These are phyloP conservation scores for Penicillium sp. DNA, from an alignment of 2,329 filamentous ascomycete species.

Conservation along the genomic window DNA sequence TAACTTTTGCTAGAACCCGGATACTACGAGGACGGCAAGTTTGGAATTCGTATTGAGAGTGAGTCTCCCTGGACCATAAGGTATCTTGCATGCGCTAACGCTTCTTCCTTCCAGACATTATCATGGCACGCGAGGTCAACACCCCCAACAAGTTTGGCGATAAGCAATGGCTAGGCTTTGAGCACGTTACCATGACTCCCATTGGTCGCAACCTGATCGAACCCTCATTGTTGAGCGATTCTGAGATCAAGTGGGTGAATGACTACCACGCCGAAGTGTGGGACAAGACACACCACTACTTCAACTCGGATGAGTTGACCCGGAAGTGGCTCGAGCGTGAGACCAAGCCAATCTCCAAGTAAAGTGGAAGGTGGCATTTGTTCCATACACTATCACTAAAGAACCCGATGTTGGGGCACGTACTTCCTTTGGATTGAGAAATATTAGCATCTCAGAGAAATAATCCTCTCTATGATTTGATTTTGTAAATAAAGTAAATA, in stretches of 20 bases:
- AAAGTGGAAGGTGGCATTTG: slow-evolving; percentile 7
- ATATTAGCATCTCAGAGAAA: background rate
- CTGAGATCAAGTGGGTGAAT: slow-evolving; percentile 85
- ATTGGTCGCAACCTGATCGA: slow-evolving; percentile 90
- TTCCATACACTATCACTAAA: background rate
- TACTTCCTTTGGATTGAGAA: background rate
- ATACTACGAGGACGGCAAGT: slow-evolving; percentile 93
- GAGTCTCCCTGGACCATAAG: slow-evolving; percentile 19
- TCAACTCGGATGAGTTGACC: slow-evolving; percentile 70
- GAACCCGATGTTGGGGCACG: background rate
- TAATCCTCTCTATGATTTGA: background rate
- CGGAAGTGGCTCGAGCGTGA: slow-evolving; percentile 82
- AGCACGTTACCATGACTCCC: slow-evolving; percentile 96
- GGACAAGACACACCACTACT: slow-evolving; percentile 75
- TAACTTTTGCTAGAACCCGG: slow-evolving; percentile 66
- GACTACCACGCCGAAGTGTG: slow-evolving; percentile 77
- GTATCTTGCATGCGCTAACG: slow-evolving; percentile 6
- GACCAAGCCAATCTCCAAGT: slow-evolving; percentile 63
- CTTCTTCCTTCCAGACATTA: slow-evolving; percentile 58
- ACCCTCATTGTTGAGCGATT: slow-evolving; percentile 64
- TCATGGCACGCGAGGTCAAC: slow-evolving; percentile 85
- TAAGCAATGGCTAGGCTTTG: slow-evolving; percentile 90
- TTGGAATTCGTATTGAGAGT: slow-evolving; percentile 93
- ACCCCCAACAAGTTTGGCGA: slow-evolving; percentile 88
- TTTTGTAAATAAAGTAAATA: background rate